Evolutionary conservation across 139 green algal species (phyloP), one percentile per base, ranked within the genome.

Genomic region (Ettlia oleoabundans): DNA sequence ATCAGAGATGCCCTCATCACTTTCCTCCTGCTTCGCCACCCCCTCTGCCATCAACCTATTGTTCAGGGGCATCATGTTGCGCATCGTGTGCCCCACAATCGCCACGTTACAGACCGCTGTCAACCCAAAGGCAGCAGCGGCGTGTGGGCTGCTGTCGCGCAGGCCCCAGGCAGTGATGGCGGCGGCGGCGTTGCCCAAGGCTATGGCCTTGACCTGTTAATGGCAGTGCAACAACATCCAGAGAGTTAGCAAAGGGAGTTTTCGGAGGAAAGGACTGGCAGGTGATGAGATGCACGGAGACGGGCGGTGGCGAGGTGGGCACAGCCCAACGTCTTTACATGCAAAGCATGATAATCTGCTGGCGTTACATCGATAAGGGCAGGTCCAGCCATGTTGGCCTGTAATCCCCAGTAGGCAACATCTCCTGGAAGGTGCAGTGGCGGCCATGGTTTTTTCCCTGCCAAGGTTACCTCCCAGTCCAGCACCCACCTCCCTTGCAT

Each of bases 1-100:
- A 26, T 22, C 32, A 3, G 30, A 22, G 42, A 77, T 63, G 15
- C 70, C 70, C 9, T 55, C 43, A 32, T 77, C 43, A 19, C 42
- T 40, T 42, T 77, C 70, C n/a, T 0, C n/a, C 70, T 63, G n/a
- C 70, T 77, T 42, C 43, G 30, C 42, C 42, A 22, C 22, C 15
- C 70, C 70, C n/a, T n/a, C 15, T 1, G 70, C 15, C 70, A 77
- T n/a, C 70, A 77, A 19, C 10, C 70, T 42, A 0, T 63, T 42
- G 70, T 77, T 77, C 26, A 77, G 21, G 4, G 68, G 68, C 68
- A 61, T 58, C 5, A 76, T 61, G 64, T 33, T 61, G 26, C n/a
- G 6, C 40, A 76, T 24, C 0, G 68, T 76, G 68, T 41, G 37
- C 33, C 26, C 68, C 5, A 76, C 18, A 28, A 37, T 61, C 18